These are phyloP conservation scores for Penicilliopsis zonata DNA, from an alignment of 495 filamentous ascomycete genomes.

Conservation along the genomic window DNA sequence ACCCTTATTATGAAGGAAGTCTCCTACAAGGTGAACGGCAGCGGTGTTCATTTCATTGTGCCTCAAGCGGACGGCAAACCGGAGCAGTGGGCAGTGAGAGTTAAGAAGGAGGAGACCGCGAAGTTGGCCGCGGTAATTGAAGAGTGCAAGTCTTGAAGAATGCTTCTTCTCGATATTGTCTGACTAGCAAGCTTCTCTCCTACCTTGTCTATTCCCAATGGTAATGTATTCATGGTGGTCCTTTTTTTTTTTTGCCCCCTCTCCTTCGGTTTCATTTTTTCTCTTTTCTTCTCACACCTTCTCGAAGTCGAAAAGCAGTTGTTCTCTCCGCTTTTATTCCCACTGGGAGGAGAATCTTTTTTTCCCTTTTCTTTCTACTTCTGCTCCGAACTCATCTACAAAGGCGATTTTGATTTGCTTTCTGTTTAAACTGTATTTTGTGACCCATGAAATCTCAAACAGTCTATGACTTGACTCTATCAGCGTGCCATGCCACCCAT, in stretches of 20 bases:
- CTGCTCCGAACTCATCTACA: too few relatives aligned
- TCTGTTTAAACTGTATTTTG: too few relatives aligned
- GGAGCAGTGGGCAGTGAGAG: constrained; percentile 53
- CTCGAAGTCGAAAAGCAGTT: too few relatives aligned
- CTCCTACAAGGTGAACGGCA: constrained; percentile 41
- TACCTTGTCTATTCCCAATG: too few relatives aligned
- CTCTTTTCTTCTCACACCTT: background rate
- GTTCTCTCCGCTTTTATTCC: too few relatives aligned
- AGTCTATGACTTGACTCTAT: too few relatives aligned
- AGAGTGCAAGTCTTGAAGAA: constrained; percentile 9
- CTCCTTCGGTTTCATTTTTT: background rate
- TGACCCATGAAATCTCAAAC: too few relatives aligned
- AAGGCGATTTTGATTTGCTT: too few relatives aligned
- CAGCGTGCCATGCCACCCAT: too few relatives aligned
- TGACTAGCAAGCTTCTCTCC: background rate
- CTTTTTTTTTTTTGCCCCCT: background rate
- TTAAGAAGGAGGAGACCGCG: constrained; percentile 41
- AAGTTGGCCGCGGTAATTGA: constrained; percentile 20
- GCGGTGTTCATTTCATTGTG: constrained; percentile 44
- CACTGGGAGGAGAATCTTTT: too few relatives aligned
- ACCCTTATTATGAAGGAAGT: constrained; percentile 44
- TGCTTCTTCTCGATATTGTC: too few relatives aligned
- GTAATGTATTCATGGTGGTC: background rate
- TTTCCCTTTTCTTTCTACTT: too few relatives aligned
- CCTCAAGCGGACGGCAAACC: constrained; percentile 36